Evolutionary conservation across 2,329 filamentous ascomycete species (phyloP), one percentile per base, ranked within the genome.

Genomic region (Claviceps fusiformis): DNA sequence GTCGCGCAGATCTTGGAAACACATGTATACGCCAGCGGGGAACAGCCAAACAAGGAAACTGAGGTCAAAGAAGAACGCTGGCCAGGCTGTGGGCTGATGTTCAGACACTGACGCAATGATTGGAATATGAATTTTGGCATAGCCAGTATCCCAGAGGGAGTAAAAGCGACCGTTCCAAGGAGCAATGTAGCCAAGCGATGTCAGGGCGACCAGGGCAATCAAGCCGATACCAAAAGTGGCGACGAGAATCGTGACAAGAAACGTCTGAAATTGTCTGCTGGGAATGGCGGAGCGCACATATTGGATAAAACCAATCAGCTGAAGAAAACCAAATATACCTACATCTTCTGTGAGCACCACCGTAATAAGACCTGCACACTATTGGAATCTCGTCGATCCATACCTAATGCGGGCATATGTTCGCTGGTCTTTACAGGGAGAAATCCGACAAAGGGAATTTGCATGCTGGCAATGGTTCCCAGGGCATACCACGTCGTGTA

Each of bases 71-170:
- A 98, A 98, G 79, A 96, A 98, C 17, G 95, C 89, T 2, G 93
- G 93, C 93, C 93, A 98, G 47, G 93, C 93, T 43, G 93, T 98
- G 54, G 93, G 93, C 74, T 98, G 93, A 75, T 98, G 93, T 74
- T 98, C 93, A 1, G 93, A 98, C 50, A 98, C 93, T n/a, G 93
- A 98, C 3, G 93, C 93, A 69, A 98, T 98, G 68, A 98, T 98
- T 58, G 93, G 93, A 67, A 98, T 98, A 67, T 98, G 93, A 60
- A 97, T 95, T 79, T 98, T 98, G 65, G 93, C 93, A 68, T 98
- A 98, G 64, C 89, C 87, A 6, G 93, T 98, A 69, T 98, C 95
- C 90, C 92, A 98, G 37, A 98, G 83, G 27, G 95, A 98, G 76
- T 98, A 98, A 80, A 98, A 98, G 64, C 93, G 91, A 60, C 93